Evolutionary conservation across 805 yeast genomes (phyloP).

Genomic region (Ogataea trehaloabstinens): DNA sequence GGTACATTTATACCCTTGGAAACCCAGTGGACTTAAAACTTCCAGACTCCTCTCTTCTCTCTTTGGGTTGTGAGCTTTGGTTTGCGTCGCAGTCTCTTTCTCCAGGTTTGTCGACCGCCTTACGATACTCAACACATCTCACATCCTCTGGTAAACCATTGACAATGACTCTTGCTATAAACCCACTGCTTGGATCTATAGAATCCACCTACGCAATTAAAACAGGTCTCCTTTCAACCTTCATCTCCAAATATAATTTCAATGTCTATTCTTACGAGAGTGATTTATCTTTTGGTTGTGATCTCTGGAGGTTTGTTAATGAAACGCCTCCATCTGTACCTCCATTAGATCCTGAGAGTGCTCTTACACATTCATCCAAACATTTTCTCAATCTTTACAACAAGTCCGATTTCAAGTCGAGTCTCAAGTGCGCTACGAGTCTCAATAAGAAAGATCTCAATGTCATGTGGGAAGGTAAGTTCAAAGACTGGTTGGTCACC

Average conservation of each 20-base stretch:
- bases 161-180: constrained; percentile 80
- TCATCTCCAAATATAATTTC: constrained; percentile 83
- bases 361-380: constrained; percentile 15
- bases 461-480: constrained; percentile 85
- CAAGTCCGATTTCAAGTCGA: constrained; percentile 61
- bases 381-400: constrained; percentile 37
- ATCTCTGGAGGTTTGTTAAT: constrained; percentile 58
- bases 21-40: constrained; percentile 4
- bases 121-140: constrained; percentile 74
- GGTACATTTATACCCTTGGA: constrained; percentile 71
- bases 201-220: constrained; percentile 85
- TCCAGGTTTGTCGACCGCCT: constrained; percentile 85
- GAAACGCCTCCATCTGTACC: constrained; percentile 1
- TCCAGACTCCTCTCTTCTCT: constrained; percentile 42
- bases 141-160: constrained; percentile 87
- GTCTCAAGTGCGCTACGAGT: constrained; percentile 71
- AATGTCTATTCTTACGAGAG: constrained; percentile 89
- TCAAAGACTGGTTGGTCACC: constrained; percentile 72
- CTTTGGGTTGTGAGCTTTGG: constrained; percentile 87
- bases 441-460: constrained; percentile 59
- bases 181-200: constrained; percentile 87
- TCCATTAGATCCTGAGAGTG: not conserved
- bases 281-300: constrained; percentile 82
- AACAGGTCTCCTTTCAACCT: constrained; percentile 70
- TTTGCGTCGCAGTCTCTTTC: constrained; percentile 79